These are phyloP conservation scores for Arthrinium puccinioides DNA, from an alignment of 2,329 filamentous ascomycete species.

Conservation along the genomic window DNA sequence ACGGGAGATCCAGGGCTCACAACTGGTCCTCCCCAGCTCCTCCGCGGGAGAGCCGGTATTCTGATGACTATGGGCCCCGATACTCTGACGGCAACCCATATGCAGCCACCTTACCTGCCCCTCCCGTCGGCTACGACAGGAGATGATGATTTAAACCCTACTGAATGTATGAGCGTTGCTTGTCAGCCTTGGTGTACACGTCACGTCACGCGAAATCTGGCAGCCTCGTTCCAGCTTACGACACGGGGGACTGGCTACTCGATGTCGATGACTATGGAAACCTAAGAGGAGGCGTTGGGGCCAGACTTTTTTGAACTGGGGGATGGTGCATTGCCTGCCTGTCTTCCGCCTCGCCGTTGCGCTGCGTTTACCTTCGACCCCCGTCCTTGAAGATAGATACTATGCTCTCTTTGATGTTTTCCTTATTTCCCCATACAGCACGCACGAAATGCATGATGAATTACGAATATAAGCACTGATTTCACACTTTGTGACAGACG, in stretches of 20 bases:
- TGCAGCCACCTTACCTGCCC: conserved; percentile 32
- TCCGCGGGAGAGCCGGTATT: conserved; percentile 28
- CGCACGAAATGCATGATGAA: conserved; percentile 10
- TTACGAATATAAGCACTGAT: conserved; percentile 29
- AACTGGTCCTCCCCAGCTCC: conserved; percentile 36
- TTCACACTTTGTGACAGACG: conserved; percentile 32
- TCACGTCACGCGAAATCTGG: neutral
- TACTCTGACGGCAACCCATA: conserved; percentile 43
- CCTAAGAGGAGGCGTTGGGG: neutral
- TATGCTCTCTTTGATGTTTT: conserved; percentile 13
- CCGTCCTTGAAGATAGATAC: neutral
- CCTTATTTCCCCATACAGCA: conserved; percentile 13
- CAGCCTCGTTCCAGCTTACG: conserved; percentile 12
- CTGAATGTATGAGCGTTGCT: conserved; percentile 6
- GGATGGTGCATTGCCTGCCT: neutral
- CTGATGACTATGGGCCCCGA: conserved; percentile 33
- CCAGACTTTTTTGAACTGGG: neutral
- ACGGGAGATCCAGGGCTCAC: conserved; percentile 33
- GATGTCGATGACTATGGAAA: neutral
- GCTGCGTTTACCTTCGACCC: neutral
- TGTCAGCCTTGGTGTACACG: no score
- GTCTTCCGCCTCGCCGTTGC: neutral
- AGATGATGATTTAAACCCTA: conserved; percentile 18
- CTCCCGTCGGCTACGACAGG: conserved; percentile 29
- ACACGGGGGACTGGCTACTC: no score